Percentiles rank a stretch among this genome's conserved stretches.
phyloP scores from a whole-genome alignment of 495 filamentous ascomycete genomes.

The Aspergillus sclerotioniger region DNA sequence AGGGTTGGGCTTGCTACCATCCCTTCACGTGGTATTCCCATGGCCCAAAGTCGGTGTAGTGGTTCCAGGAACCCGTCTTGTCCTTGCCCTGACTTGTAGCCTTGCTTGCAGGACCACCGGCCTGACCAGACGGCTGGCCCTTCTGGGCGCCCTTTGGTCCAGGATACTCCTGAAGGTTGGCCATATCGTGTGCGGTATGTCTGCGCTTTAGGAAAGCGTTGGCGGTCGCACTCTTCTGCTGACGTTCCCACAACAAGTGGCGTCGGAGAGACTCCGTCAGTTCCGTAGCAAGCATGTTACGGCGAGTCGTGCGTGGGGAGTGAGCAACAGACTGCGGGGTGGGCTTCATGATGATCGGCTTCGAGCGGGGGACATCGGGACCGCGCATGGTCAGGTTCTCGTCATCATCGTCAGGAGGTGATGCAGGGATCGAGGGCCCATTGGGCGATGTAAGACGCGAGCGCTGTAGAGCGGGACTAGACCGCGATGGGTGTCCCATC shows the following conservation, averaged over 20 bases:
- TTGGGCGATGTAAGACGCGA: slow-evolving; percentile 71
- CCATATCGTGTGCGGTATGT: slow-evolving; percentile 87
- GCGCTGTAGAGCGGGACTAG: slow-evolving; percentile 78
- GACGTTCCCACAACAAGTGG: slow-evolving; percentile 81
- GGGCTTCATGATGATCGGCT: slow-evolving; percentile 77
- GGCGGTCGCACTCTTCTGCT: slow-evolving; percentile 85
- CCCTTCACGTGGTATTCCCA: slow-evolving; percentile 70
- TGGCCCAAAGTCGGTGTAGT: slow-evolving; percentile 63
- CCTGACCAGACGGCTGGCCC: slow-evolving; percentile 15
- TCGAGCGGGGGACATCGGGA: slow-evolving; percentile 71
- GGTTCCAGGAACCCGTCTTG: slow-evolving; percentile 61
- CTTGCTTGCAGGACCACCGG: slow-evolving; percentile 18
- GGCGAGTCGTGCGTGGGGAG: slow-evolving; percentile 87
- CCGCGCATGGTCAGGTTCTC: slow-evolving; percentile 69
- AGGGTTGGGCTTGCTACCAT: slow-evolving; percentile 46
- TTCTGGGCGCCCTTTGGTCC: slow-evolving; percentile 33
- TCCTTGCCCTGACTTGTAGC: slow-evolving; percentile 27
- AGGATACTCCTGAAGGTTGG: slow-evolving; percentile 77
- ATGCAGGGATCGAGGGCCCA: slow-evolving; percentile 69
- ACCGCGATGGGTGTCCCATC: slow-evolving; percentile 60
- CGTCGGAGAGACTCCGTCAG: slow-evolving; percentile 77
- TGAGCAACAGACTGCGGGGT: slow-evolving; percentile 61
- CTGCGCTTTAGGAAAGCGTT: slow-evolving; percentile 86
- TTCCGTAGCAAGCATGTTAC: slow-evolving; percentile 96
- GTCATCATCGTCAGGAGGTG: slow-evolving; percentile 69